Base-by-base conservation (phyloP, 208 protist species). In the Endotrypanum monterogeii region DNA sequence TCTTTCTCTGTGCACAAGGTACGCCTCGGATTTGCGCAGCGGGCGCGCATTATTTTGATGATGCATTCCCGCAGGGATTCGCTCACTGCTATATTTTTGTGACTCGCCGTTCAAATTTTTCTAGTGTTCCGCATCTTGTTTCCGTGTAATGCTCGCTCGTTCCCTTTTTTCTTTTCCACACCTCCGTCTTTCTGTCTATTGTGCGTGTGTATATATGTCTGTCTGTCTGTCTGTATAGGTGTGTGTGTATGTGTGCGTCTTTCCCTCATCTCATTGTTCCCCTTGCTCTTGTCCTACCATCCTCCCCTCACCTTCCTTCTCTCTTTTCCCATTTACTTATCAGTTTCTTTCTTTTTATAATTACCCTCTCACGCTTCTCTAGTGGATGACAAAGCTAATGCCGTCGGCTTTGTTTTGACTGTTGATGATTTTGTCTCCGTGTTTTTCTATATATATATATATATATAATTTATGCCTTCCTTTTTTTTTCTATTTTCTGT, bases 401-500 rank as follows among this genome's bases (percentile, higher is more conserved):
- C 32, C 23, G 56, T 28, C n/a, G 20, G 3, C 25, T 14, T 35
- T 63, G 58, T 37, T n/a, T 63, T 20, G 35, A 25, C n/a, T 18
- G 6, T n/a, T 18, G 58, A 63, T 63, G 44, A 7, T 66, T 67
- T 56, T 44, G n/a, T 25, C 67, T 67, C 35, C 16, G 35, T 23
- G 44, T 6, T 66, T n/a, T 8, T 61, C 5, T 20, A 30, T 61
- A 5, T 61, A 16, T 35, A 11, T 37, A 32, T 14, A 7, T 60
- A 9, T 37, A 14, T 60, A 5, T 20, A 28, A 0, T 8, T 61
- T 54, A 44, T 61, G 9, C 54, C 39, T 39, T 39, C 1, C 23
- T 65, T 14, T 73, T 14, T 48, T 50, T 57, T 37, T 67, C 20
- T 70, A 50, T 76, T 0, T 63, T 54, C 61, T 62, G 35, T n/a